phyloP scores from a whole-genome alignment of 768 basidiomycete genomes.

The Pluteus cervinus region DNA sequence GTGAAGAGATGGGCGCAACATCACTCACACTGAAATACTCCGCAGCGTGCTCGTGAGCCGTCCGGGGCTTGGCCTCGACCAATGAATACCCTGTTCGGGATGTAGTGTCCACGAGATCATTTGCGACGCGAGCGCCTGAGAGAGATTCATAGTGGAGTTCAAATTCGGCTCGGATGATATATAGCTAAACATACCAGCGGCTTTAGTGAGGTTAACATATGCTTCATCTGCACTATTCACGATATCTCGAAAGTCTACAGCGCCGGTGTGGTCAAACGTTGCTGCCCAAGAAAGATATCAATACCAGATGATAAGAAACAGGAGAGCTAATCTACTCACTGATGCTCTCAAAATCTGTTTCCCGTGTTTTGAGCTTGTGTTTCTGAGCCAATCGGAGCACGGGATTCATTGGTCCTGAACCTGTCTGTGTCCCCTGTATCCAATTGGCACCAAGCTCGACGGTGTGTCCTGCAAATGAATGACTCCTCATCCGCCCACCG shows the following conservation, averaged over 20 bases:
- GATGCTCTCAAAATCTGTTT: conserved; percentile 37
- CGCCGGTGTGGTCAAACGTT: conserved; percentile 49
- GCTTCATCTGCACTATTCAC: conserved; percentile 34
- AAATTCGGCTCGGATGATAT: too few relatives aligned
- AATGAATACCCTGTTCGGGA: conserved; percentile 51
- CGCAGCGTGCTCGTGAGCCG: conserved; percentile 40
- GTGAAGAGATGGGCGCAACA: too few relatives aligned
- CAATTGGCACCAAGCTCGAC: conserved; percentile 60
- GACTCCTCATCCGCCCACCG: conserved; percentile 54
- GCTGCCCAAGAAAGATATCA: conserved; percentile 29
- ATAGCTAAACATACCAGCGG: conserved; percentile 32
- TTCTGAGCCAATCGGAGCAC: conserved; percentile 54
- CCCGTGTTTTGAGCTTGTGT: conserved; percentile 40
- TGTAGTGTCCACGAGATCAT: conserved; percentile 47
- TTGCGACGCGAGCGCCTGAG: conserved; percentile 38
- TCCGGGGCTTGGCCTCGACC: conserved; percentile 37
- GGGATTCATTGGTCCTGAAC: conserved; percentile 49
- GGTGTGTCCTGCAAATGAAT: conserved; percentile 38
- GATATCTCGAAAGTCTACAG: conserved; percentile 39
- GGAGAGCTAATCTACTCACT: too few relatives aligned
- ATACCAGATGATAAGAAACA: too few relatives aligned
- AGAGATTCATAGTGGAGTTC: too few relatives aligned
- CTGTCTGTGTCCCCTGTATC: conserved; percentile 46
- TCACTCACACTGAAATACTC: conserved; percentile 53
- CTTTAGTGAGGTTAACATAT: conserved; percentile 33